Evolutionary conservation across 306 rosid species (phyloP).

Genomic region (Cucurbita pepo): DNA sequence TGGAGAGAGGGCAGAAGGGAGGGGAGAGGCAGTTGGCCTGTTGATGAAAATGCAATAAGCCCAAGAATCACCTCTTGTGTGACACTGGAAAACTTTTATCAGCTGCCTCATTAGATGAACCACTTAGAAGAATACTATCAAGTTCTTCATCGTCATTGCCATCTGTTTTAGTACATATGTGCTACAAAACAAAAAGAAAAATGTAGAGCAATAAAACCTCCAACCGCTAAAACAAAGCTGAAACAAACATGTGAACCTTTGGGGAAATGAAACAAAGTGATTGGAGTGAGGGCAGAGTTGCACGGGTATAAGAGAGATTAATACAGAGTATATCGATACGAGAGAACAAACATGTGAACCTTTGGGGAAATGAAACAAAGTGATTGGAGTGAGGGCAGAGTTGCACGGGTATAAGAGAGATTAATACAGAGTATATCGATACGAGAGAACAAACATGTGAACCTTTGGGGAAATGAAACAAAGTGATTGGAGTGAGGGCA

Average conservation of each 20-base stretch:
- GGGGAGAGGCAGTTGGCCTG: not conserved
- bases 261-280: not conserved
- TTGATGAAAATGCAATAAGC: not conserved
- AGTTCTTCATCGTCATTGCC: conserved; percentile 19
- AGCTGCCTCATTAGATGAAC: conserved; percentile 18
- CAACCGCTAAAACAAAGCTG: not conserved
- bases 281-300: not conserved
- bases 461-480: not conserved
- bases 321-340: not conserved
- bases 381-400: too few species aligned
- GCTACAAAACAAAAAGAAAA: conserved; percentile 13
- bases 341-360: too few species aligned
- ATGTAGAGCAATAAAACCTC: not conserved
- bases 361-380: not conserved
- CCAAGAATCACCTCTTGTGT: conserved; percentile 25
- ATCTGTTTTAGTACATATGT: conserved; percentile 18
- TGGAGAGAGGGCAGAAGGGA: not conserved
- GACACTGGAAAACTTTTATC: conserved; percentile 21
- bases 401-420: not conserved
- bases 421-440: too few species aligned
- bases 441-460: too few species aligned
- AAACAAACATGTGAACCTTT: not conserved
- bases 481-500: too few species aligned
- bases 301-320: not conserved
- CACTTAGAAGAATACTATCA: conserved; percentile 16